Percentiles rank a stretch among this genome's conserved stretches.
Conservation (phyloP, 2,329 filamentous ascomycete species). For the Cephalotrichum gorgonifer region DNA sequence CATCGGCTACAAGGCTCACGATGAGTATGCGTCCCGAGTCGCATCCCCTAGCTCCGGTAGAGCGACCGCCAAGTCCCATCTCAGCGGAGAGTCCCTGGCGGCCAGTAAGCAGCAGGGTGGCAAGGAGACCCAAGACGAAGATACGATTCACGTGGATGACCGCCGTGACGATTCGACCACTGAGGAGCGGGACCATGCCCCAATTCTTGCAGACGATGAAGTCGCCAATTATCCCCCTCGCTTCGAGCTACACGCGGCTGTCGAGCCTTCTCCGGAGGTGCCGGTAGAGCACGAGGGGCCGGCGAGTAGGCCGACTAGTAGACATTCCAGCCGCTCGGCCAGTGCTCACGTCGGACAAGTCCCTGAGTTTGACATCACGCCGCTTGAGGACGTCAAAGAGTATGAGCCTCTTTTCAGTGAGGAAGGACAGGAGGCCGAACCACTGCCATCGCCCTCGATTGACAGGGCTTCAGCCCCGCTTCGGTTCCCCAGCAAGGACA, state of each 20-base stretch:
- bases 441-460: slow-evolving; percentile 23
- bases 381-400: slow-evolving; percentile 79
- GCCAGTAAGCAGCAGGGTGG: background rate
- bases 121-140: slow-evolving; percentile 28
- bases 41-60: slow-evolving; percentile 51
- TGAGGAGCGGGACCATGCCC: slow-evolving; percentile 49
- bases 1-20: slow-evolving; percentile 76
- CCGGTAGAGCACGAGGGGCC: background rate
- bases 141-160: slow-evolving; percentile 70
- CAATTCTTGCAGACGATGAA: slow-evolving; percentile 85
- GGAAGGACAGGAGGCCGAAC: slow-evolving; percentile 35
- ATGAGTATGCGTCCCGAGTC: slow-evolving; percentile 72
- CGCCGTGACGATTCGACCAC: slow-evolving; percentile 1
- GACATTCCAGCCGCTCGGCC: slow-evolving; percentile 52
- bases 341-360: slow-evolving; percentile 50
- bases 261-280: slow-evolving; percentile 26
- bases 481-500: slow-evolving; percentile 83
- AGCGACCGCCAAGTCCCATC: slow-evolving; percentile 15
- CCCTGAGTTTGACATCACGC: slow-evolving; percentile 50
- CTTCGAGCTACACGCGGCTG: slow-evolving; percentile 66
- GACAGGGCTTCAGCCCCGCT: slow-evolving; percentile 47
- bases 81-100: slow-evolving; percentile 11
- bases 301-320: slow-evolving; percentile 49
- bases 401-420: slow-evolving; percentile 93
- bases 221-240: slow-evolving; percentile 61